These are phyloP conservation scores for Pistacia integerrima DNA, from an alignment of 345 rosid species.

Conservation along the genomic window DNA sequence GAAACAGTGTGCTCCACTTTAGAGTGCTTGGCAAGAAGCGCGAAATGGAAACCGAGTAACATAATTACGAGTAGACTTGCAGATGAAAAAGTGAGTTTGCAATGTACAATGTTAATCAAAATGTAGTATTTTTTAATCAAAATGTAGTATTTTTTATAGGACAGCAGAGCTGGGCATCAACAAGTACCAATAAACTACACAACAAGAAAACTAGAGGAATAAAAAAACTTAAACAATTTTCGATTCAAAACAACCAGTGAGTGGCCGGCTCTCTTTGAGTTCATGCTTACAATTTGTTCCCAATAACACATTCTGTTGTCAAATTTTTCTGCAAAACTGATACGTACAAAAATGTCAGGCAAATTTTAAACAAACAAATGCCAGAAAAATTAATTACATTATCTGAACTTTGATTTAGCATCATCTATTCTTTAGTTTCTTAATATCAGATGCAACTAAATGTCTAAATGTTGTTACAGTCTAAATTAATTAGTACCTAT, in stretches of 20 bases:
- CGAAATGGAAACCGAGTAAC: too few species aligned
- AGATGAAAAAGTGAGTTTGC: background rate
- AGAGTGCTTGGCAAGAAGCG: too few species aligned
- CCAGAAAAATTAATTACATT: background rate
- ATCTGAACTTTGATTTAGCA: background rate
- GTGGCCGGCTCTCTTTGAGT: conserved; percentile 62
- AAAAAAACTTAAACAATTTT: conserved; percentile 60
- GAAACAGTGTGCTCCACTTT: too few species aligned
- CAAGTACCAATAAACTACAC: background rate
- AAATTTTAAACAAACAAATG: background rate
- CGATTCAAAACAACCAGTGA: conserved; percentile 67
- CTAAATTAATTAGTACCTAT: too few species aligned
- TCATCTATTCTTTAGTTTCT: background rate
- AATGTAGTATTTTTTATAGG: background rate
- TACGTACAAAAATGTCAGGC: conserved; percentile 9
- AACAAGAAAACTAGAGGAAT: background rate
- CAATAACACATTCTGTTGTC: conserved; percentile 86
- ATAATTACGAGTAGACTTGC: background rate
- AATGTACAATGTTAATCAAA: background rate
- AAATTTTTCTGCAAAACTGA: conserved; percentile 80
- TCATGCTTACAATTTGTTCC: conserved; percentile 62
- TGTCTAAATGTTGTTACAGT: background rate
- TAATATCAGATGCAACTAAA: background rate
- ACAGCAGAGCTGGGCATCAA: background rate
- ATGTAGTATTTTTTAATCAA: background rate